Evolutionary conservation across 148 eudicot species (phyloP), one percentile per base, ranked within the genome.

Genomic region (Fagopyrum tataricum): DNA sequence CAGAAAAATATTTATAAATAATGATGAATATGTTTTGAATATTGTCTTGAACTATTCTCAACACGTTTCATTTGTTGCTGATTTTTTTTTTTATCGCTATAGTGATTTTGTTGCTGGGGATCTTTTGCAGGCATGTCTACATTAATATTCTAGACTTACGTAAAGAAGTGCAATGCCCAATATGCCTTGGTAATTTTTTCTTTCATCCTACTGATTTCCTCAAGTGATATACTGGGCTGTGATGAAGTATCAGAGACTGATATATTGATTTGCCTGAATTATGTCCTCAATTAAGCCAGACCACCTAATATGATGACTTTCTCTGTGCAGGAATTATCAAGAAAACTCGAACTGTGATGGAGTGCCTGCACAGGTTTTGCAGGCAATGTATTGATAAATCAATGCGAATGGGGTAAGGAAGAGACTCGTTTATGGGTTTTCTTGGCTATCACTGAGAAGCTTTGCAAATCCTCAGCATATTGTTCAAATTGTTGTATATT

Each of bases 301-400:
- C 6, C 9, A 9, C 23, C 37, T 58, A 37, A 58, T 58, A 24
- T 24, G 24, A 24, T 23, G 66, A 58, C 15, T 24, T 59, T 2
- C 11, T 59, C 31, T 17, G 21, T 67, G 43, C 84, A 95, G 99
- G 99, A 70, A 92, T 95, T 37, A 90, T 95, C 70, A 83, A 88
- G 83, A 92, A 92, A 80, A 95, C 99, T 15, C 80, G 99, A 84
- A 90, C 96, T 13, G 96, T 95, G 20, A 95, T 95, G 99, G 99
- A 86, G 76, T 95, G 99, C 78, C 82, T 95, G 77, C 99, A 95
- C 79, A 92, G 99, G 41, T 95, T 95, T 80, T 95, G 99, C 81
- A 85, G 97, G 80, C 96, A 95, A 75, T 95, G 99, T 86, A 95
- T 95, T 55, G 99, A 95, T 87, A 95, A 95, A 82, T 92, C 99